Conservation (phyloP, 2,329 filamentous ascomycete genomes). For the Ophiocordyceps unilateralis region DNA sequence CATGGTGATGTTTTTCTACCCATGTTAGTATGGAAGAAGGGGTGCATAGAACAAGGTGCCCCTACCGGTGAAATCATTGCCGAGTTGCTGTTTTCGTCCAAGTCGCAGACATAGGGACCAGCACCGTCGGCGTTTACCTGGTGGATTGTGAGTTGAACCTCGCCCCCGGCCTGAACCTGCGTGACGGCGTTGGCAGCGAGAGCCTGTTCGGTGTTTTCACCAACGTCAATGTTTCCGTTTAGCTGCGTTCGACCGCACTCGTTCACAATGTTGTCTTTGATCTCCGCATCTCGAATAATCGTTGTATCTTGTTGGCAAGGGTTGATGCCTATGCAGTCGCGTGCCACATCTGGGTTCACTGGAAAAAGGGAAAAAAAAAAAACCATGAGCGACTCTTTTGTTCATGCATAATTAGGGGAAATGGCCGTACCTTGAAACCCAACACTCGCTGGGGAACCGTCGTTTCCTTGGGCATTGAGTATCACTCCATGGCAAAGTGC, state of each 20-base stretch:
- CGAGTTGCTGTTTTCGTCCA: conserved; percentile 29
- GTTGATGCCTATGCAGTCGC: conserved; percentile 44
- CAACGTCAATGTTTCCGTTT: conserved; percentile 43
- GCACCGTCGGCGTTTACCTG: conserved; percentile 6
- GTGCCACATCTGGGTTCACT: neutral
- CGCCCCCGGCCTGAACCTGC: conserved; percentile 26
- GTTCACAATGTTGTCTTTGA: conserved; percentile 33
- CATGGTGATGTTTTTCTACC: conserved; percentile 24
- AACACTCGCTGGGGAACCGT: neutral
- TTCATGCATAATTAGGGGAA: neutral
- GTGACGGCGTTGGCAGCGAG: conserved; percentile 28
- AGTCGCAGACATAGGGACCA: conserved; percentile 34
- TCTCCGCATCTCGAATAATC: conserved; percentile 41
- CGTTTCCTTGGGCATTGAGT: neutral
- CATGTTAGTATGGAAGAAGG: neutral
- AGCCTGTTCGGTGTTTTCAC: conserved; percentile 34
- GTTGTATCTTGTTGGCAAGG: conserved; percentile 50
- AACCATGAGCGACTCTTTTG: too few species aligned
- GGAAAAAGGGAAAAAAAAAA: too few species aligned
- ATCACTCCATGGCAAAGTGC: neutral
- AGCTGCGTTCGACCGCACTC: conserved; percentile 46
- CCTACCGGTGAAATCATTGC: conserved; percentile 6
- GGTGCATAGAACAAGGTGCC: neutral
- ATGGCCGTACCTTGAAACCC: neutral
- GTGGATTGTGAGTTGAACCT: conserved; percentile 13